Percentiles rank a stretch among this genome's conserved stretches.
phyloP scores from a whole-genome alignment of 2,329 filamentous ascomycete genomes.

The Calcarisporium arbuscula region DNA sequence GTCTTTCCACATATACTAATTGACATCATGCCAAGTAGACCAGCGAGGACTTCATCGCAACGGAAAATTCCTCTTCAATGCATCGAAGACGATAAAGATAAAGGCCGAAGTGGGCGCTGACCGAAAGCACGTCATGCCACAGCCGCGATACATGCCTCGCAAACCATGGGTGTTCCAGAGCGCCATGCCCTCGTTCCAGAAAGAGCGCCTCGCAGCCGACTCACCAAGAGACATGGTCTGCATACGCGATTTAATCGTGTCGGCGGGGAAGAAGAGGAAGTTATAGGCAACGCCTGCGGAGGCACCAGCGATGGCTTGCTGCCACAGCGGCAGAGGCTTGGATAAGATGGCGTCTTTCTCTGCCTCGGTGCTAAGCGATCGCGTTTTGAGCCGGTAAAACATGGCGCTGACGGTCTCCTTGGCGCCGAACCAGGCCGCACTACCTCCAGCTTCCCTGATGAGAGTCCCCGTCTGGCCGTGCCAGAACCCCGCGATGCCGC shows the following conservation, averaged over 20 bases:
- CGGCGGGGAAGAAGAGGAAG: conserved; percentile 93
- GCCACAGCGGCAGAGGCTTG: conserved; percentile 66
- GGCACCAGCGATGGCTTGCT: conserved; percentile 83
- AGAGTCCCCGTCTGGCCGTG: conserved; percentile 89
- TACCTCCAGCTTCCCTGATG: conserved; percentile 88
- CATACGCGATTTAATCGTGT: conserved; percentile 96
- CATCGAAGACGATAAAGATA: conserved; percentile 94
- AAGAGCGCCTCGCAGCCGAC: conserved; percentile 53
- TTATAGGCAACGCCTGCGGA: conserved; percentile 91
- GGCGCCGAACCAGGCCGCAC: conserved; percentile 89
- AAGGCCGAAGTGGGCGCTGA: conserved; percentile 95
- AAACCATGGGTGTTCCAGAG: conserved; percentile 82
- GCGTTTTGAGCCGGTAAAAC: conserved; percentile 55
- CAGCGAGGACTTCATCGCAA: conserved; percentile 25
- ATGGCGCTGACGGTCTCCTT: conserved; percentile 74
- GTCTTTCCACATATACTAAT: too few species aligned
- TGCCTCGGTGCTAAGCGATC: conserved; percentile 28
- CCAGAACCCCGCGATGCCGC: conserved; percentile 87
- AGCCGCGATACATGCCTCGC: conserved; percentile 84
- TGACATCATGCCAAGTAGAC: neutral
- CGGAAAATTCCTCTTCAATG: conserved; percentile 64
- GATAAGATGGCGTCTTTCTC: conserved; percentile 36
- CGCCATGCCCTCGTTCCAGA: conserved; percentile 62
- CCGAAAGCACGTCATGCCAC: conserved; percentile 83
- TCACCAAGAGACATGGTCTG: conserved; percentile 73